phyloP scores from a whole-genome alignment of 2,329 filamentous ascomycete species.

The Hypoxylon sp. region DNA sequence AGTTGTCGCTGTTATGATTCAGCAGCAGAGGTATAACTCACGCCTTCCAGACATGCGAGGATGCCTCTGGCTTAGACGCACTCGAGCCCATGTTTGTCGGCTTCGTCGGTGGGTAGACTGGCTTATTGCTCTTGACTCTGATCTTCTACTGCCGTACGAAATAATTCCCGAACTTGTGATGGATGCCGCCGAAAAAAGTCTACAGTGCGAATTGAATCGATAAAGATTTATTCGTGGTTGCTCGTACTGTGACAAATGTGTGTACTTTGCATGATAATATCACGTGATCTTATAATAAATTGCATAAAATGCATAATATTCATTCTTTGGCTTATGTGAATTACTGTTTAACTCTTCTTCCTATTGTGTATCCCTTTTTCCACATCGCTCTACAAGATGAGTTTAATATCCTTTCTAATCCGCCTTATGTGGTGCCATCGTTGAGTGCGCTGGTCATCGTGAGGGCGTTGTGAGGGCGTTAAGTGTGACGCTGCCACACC shows the following conservation, averaged over 20 bases:
- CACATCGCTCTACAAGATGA: no score
- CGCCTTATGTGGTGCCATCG: no score
- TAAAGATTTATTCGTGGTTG: background rate
- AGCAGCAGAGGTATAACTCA: slow-evolving; percentile 55
- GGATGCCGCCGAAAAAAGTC: slow-evolving; percentile 32
- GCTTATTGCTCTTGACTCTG: slow-evolving; percentile 40
- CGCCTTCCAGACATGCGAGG: slow-evolving; percentile 69
- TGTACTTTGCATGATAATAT: background rate
- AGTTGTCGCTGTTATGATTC: slow-evolving; percentile 27
- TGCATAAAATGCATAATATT: background rate
- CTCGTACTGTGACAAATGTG: slow-evolving; percentile 30
- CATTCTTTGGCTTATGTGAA: background rate
- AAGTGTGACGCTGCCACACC: background rate
- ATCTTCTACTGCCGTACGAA: slow-evolving; percentile 33
- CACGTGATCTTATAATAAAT: slow-evolving; percentile 12
- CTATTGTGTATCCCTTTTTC: no score
- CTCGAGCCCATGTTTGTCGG: slow-evolving; percentile 68
- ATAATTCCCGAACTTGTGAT: slow-evolving; percentile 35
- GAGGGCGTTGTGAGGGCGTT: background rate
- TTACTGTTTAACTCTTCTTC: background rate
- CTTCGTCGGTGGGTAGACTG: slow-evolving; percentile 48
- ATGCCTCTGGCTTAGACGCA: slow-evolving; percentile 68
- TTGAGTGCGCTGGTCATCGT: no score
- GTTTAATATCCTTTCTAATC: no score
- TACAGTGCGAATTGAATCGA: slow-evolving; percentile 38